Evolutionary conservation across 768 basidiomycete species (phyloP).

Genomic region (Pleurotus salmoneostramineus): DNA sequence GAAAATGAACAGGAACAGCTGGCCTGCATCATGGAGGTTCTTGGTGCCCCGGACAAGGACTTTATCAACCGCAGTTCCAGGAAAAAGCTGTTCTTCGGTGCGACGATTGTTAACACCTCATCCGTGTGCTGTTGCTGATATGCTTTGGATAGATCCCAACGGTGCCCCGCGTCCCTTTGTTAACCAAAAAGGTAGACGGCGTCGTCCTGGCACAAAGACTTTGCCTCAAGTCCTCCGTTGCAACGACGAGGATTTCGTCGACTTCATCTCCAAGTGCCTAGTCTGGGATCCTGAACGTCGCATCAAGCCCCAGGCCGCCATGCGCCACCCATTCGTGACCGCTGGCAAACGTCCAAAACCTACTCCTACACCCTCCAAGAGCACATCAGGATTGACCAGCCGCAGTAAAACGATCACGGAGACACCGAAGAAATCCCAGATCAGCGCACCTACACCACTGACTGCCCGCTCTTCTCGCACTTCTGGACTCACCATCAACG

Average conservation of each 20-base stretch:
- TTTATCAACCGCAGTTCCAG: slow-evolving; percentile 92
- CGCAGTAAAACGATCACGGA: slow-evolving; percentile 53
- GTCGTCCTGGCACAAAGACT: slow-evolving; percentile 89
- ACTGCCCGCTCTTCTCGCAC: slow-evolving; percentile 72
- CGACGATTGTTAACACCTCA: neutral
- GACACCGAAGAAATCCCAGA: slow-evolving; percentile 87
- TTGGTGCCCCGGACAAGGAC: slow-evolving; percentile 93
- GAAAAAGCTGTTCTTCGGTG: slow-evolving; percentile 95
- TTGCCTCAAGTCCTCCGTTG: slow-evolving; percentile 86
- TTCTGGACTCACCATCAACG: slow-evolving; percentile 35
- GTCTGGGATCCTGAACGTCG: slow-evolving; percentile 97
- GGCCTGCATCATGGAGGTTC: slow-evolving; percentile 98
- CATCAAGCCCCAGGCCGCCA: slow-evolving; percentile 88
- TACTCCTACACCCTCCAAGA: slow-evolving; percentile 35
- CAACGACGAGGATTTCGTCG: slow-evolving; percentile 93
- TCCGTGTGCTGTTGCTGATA: neutral
- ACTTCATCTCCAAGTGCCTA: slow-evolving; percentile 97
- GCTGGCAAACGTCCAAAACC: slow-evolving; percentile 56
- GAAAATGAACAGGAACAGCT: slow-evolving; percentile 99
- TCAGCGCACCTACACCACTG: slow-evolving; percentile 84
- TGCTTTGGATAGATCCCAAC: slow-evolving; percentile 64
- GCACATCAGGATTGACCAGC: slow-evolving; percentile 53
- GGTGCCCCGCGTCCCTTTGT: slow-evolving; percentile 92
- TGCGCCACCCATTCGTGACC: slow-evolving; percentile 87
- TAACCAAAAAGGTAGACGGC: slow-evolving; percentile 93